These are phyloP conservation scores for Paraconiothyrium sp. DNA, from an alignment of 2,329 filamentous ascomycete genomes.

Conservation along the genomic window DNA sequence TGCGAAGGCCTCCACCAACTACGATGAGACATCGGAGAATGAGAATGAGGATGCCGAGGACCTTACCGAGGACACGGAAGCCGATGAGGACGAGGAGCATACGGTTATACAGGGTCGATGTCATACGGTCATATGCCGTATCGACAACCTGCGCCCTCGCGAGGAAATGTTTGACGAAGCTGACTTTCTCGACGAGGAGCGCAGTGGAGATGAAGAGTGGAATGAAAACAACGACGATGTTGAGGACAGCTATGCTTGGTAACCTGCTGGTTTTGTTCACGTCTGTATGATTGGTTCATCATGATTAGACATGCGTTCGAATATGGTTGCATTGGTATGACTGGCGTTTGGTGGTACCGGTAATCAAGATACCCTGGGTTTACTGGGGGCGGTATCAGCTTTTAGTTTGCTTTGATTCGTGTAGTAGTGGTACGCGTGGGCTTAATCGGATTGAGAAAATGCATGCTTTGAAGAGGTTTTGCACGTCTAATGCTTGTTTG, in stretches of 20 bases:
- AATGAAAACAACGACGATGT: slow-evolving; percentile 64
- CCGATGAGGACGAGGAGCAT: slow-evolving; percentile 27
- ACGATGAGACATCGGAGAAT: slow-evolving; percentile 42
- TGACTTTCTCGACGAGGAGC: slow-evolving; percentile 74
- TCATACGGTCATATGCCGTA: slow-evolving; percentile 73
- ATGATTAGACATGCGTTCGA: background rate
- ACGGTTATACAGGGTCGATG: slow-evolving; percentile 73
- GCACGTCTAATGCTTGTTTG: too few species aligned
- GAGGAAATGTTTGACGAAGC: slow-evolving; percentile 75
- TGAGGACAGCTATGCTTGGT: slow-evolving; percentile 50
- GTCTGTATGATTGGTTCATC: too few species aligned
- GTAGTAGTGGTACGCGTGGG: too few species aligned
- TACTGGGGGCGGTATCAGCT: background rate
- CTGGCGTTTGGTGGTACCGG: slow-evolving; percentile 2
- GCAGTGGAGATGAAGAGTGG: slow-evolving; percentile 66
- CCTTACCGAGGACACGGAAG: slow-evolving; percentile 23
- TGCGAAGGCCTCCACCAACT: slow-evolving; percentile 33
- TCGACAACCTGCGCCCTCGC: slow-evolving; percentile 78
- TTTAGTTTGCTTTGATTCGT: background rate
- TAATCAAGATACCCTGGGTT: background rate
- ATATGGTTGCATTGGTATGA: slow-evolving; percentile 29
- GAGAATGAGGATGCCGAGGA: slow-evolving; percentile 23
- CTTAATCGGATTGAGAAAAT: too few species aligned
- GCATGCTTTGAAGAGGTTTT: too few species aligned
- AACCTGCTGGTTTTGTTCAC: slow-evolving; percentile 3